phyloP scores from a whole-genome alignment of 768 basidiomycete species.

The Lactarius vividus region DNA sequence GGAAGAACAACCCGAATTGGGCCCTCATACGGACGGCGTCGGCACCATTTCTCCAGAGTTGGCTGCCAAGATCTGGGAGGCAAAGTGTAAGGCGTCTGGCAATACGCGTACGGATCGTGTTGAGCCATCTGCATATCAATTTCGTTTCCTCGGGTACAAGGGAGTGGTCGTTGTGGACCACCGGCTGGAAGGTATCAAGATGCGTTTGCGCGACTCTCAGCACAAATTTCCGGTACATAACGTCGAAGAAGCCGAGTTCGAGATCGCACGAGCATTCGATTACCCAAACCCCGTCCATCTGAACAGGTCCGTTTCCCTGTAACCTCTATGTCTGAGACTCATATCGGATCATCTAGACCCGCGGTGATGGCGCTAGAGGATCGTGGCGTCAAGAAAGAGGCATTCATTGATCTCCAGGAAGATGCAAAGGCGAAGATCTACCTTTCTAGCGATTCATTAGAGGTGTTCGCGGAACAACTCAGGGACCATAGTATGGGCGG shows the following conservation, averaged over 20 bases:
- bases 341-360: constrained; percentile 43
- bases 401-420: constrained; percentile 63
- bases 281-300: constrained; percentile 62
- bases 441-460: constrained; percentile 58
- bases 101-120: not conserved
- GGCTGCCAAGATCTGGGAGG: constrained; percentile 56
- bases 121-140: constrained; percentile 54
- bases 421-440: constrained; percentile 52
- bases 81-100: constrained; percentile 43
- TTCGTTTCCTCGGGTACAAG: constrained; percentile 78
- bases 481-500: constrained; percentile 44
- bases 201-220: constrained; percentile 75
- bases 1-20: constrained; percentile 60
- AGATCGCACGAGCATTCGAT: constrained; percentile 66
- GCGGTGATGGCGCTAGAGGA: constrained; percentile 80
- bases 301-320: constrained; percentile 53
- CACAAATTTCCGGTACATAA: constrained; percentile 61
- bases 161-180: constrained; percentile 74
- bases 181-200: constrained; percentile 54
- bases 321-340: not conserved
- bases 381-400: constrained; percentile 55
- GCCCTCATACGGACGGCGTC: constrained; percentile 71
- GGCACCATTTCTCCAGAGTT: constrained; percentile 71
- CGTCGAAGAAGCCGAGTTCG: constrained; percentile 53
- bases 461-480: constrained; percentile 49